These are phyloP conservation scores for Cryphonectria japonica DNA, from an alignment of 2,329 filamentous ascomycete genomes.

Conservation along the genomic window DNA sequence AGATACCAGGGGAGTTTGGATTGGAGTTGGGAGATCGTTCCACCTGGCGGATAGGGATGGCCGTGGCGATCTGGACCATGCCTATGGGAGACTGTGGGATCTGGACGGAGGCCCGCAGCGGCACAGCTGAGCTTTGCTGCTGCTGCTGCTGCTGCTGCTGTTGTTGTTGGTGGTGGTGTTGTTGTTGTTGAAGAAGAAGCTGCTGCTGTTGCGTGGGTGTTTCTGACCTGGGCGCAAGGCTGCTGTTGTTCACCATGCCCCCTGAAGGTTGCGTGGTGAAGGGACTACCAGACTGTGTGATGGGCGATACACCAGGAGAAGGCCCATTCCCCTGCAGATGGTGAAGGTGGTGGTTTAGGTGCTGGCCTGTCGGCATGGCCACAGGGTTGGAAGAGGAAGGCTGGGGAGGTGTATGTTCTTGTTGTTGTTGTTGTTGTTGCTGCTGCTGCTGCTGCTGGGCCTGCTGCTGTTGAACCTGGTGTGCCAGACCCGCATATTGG, in stretches of 20 bases:
- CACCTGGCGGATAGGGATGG: slow-evolving; percentile 29
- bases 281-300: slow-evolving; percentile 28
- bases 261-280: slow-evolving; percentile 19
- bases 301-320: slow-evolving; percentile 28
- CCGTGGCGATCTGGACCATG: slow-evolving; percentile 27
- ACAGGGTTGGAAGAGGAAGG: neutral
- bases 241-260: slow-evolving; percentile 11
- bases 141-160: slow-evolving; percentile 13
- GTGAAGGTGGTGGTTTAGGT: neutral
- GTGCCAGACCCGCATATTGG: slow-evolving; percentile 25
- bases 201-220: slow-evolving; percentile 25
- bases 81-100: slow-evolving; percentile 21
- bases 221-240: slow-evolving; percentile 7
- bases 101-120: slow-evolving; percentile 7
- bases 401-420: slow-evolving; percentile 14
- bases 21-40: slow-evolving; percentile 25
- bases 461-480: slow-evolving; percentile 23
- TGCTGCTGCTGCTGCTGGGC: slow-evolving; percentile 9
- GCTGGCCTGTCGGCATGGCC: neutral
- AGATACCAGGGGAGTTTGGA: slow-evolving; percentile 8
- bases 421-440: neutral
- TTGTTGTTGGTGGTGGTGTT: slow-evolving; percentile 18
- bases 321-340: slow-evolving; percentile 8
- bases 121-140: neutral
- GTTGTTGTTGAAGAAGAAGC: neutral